A percentile compares a stretch with the other conserved stretches of the same genome.
Evolutionary conservation across 2,329 filamentous ascomycete species (phyloP).

Genomic region (Clonostachys rosea): DNA sequence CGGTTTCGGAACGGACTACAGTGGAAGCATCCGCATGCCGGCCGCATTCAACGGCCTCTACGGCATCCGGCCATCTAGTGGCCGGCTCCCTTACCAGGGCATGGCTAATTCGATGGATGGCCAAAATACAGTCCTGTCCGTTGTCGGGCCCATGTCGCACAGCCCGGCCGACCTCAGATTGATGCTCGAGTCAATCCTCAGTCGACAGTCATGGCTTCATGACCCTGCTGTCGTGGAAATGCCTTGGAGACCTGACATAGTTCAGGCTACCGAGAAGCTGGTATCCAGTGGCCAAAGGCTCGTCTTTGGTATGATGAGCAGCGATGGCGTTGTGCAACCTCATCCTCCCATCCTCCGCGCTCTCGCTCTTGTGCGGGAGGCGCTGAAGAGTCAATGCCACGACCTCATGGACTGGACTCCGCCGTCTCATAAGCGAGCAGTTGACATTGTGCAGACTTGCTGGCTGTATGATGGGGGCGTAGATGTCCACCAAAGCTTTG

Average conservation of each 20-base stretch:
- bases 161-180: constrained; percentile 11
- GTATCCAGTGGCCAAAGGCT: constrained; percentile 10
- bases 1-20: constrained; percentile 69
- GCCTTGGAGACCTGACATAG: constrained; percentile 23
- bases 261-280: constrained; percentile 13
- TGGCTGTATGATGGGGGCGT: too few relatives aligned
- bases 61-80: constrained; percentile 75
- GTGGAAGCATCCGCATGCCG: constrained; percentile 72
- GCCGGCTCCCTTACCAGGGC: constrained; percentile 47
- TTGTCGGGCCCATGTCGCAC: constrained; percentile 23
- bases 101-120: constrained; percentile 26
- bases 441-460: too few relatives aligned
- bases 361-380: too few relatives aligned
- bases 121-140: constrained; percentile 21
- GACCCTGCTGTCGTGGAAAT: constrained; percentile 26
- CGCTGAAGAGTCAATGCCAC: too few relatives aligned
- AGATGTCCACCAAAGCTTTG: too few relatives aligned
- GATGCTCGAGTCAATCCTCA: constrained; percentile 19
- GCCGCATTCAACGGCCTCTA: constrained; percentile 73
- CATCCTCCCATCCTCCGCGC: constrained; percentile 23
- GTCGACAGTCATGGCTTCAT: constrained; percentile 23
- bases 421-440: too few relatives aligned
- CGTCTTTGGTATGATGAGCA: constrained; percentile 23
- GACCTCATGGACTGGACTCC: too few relatives aligned
- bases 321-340: constrained; percentile 22